Base-by-base conservation (phyloP, 257 asterid species). In the Euphrasia confusa region DNA sequence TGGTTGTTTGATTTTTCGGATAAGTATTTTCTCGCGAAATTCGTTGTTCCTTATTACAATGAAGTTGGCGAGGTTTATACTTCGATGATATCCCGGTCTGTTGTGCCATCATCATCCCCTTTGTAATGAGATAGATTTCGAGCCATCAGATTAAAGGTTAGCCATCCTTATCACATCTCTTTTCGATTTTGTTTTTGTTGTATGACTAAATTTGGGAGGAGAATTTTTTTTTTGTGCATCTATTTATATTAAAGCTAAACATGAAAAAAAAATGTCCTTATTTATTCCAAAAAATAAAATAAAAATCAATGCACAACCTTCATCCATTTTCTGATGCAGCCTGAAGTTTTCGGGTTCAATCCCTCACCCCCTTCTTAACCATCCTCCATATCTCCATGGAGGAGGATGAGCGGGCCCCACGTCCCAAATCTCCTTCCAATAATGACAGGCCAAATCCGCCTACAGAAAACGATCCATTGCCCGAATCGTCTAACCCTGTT, bases 371-470 rank as follows among this genome's bases (percentile, higher is more conserved):
- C 44, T 59, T 58, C 52, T 11, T 68, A 30, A 30, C 64, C 73
- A 49, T 72, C 68, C 75, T 68, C 75, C 75, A 57, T 52, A 44
- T 26, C 60, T 42, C 70, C 69, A 76, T 77, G 81, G 73, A 72
- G 66, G 81, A 69, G 71, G 59, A 67, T 70, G 71, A 59, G 61
- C 33, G 5, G 33, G 37, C 61, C 35, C 44, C 50, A 4, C 52
- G n/a, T 3, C 54, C 24, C 27, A 14, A 49, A 15, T 49, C 27
- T n/a, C 55, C 18, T 14, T 15, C 55, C 21, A 54, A 47, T 3
- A 40, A 66, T 4, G 52, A 54, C 10, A 24, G 1, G 3, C 0
- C 5, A 14, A 14, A 21, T n/a, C 69, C 42, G 39, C 62, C 48
- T 7, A 9, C 10, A 4, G 10, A 33, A 28, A 64, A 17, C 8